These are phyloP conservation scores for Jamesozyma piceae DNA, from an alignment of 805 yeast species.

Conservation along the genomic window DNA sequence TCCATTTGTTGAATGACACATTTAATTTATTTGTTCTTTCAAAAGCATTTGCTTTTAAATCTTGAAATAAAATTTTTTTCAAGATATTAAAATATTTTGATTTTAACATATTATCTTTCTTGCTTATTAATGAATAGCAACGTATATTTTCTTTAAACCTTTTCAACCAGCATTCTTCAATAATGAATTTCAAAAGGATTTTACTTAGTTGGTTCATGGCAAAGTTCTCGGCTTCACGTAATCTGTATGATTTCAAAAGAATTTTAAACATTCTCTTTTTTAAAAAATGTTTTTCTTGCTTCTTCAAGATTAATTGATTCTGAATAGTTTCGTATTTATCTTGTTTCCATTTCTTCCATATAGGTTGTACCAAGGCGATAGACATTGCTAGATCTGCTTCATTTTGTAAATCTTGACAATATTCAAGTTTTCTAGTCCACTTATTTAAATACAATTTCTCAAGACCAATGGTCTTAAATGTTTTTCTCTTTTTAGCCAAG, in stretches of 20 bases:
- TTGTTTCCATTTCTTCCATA: background rate
- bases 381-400: conserved; percentile 9
- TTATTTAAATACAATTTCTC: conserved; percentile 1
- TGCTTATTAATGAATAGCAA: conserved; percentile 8
- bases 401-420: conserved; percentile 8
- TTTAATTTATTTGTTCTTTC: too few relatives aligned
- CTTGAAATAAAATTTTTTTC: conserved; percentile 5
- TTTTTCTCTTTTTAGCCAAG: background rate
- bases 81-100: conserved; percentile 5
- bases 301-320: background rate
- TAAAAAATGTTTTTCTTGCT: conserved; percentile 8
- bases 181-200: conserved; percentile 7
- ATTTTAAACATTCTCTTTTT: conserved; percentile 7
- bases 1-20: conserved; percentile 5
- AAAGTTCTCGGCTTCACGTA: conserved; percentile 9
- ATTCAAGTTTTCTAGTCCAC: conserved; percentile 4
- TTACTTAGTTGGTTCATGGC: conserved; percentile 5
- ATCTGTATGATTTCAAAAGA: conserved; percentile 3
- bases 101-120: conserved; percentile 5
- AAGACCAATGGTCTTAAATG: background rate
- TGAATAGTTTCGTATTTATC: background rate
- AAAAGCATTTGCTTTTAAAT: conserved; percentile 4
- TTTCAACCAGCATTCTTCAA: conserved; percentile 16
- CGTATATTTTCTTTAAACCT: conserved; percentile 13
- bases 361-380: conserved; percentile 4